phyloP scores from a whole-genome alignment of 1,139 yeast species.

The Meyerozyma guilliermondii region DNA sequence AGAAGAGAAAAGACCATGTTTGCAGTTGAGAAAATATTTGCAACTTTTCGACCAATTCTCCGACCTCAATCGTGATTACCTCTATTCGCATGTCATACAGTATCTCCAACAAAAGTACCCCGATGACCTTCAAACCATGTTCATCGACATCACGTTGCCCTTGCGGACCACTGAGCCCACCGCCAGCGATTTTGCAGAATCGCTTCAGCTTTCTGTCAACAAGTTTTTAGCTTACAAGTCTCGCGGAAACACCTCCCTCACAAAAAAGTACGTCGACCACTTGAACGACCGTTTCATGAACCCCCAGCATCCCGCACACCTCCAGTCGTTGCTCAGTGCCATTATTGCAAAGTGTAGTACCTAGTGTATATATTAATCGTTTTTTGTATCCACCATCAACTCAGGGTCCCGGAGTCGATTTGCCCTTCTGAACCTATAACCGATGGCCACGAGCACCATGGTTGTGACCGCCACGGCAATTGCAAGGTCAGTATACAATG shows the following conservation, averaged over 20 bases:
- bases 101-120: conserved; percentile 40
- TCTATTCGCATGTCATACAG: conserved; percentile 59
- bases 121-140: conserved; percentile 34
- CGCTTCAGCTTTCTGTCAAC: conserved; percentile 65
- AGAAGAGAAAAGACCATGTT: conserved; percentile 28
- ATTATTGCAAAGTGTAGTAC: conserved; percentile 31
- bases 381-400: conserved; percentile 13
- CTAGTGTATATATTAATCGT: conserved; percentile 15
- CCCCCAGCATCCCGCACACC: conserved; percentile 18
- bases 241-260: conserved; percentile 37
- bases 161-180: conserved; percentile 46
- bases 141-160: conserved; percentile 63
- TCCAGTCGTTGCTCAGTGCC: conserved; percentile 30
- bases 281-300: conserved; percentile 26
- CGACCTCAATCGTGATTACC: conserved; percentile 63
- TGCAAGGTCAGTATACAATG: conserved; percentile 18
- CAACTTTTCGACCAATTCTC: conserved; percentile 59
- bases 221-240: conserved; percentile 60
- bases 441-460: conserved; percentile 19
- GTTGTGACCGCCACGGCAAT: conserved; percentile 22
- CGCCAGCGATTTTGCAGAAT: conserved; percentile 47
- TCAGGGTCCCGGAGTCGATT: conserved; percentile 8
- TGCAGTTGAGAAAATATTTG: conserved; percentile 44
- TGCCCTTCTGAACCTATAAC: conserved; percentile 16
- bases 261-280: conserved; percentile 37